phyloP scores from a whole-genome alignment of 495 filamentous ascomycete species.

The Paragyromitra xinjiangensis region DNA sequence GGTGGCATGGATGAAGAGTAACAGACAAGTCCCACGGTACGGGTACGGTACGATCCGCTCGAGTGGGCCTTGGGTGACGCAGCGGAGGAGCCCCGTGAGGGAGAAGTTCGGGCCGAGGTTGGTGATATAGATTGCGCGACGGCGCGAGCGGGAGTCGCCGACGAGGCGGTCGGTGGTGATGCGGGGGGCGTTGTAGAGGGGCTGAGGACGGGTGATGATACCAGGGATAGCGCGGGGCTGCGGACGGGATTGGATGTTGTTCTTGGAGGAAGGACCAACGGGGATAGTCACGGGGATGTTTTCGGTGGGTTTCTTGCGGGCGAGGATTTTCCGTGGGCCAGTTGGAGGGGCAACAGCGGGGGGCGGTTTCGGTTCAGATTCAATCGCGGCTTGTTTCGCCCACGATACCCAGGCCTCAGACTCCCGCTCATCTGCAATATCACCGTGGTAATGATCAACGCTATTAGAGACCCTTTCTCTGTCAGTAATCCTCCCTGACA shows the following conservation, averaged over 20 bases:
- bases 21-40: constrained; percentile 39
- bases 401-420: constrained; percentile 9
- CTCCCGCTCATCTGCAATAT: constrained; percentile 5
- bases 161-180: constrained; percentile 41
- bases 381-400: neutral
- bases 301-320: constrained; percentile 29
- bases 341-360: constrained; percentile 7
- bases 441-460: constrained; percentile 28
- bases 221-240: constrained; percentile 11
- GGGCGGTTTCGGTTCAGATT: neutral
- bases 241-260: neutral
- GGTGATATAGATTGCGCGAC: constrained; percentile 40
- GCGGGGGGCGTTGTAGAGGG: constrained; percentile 9
- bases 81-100: constrained; percentile 28
- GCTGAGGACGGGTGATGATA: constrained; percentile 17
- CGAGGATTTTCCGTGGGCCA: constrained; percentile 34
- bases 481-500: constrained; percentile 42
- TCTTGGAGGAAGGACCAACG: neutral
- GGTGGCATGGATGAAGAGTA: constrained; percentile 27
- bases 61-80: constrained; percentile 34
- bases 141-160: constrained; percentile 21
- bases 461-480: constrained; percentile 38
- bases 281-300: neutral
- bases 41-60: constrained; percentile 42
- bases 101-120: constrained; percentile 45